Percentiles rank a stretch among this genome's conserved stretches.
Evolutionary conservation across 805 yeast species (phyloP).

Genomic region (Candida sanyiensis): DNA sequence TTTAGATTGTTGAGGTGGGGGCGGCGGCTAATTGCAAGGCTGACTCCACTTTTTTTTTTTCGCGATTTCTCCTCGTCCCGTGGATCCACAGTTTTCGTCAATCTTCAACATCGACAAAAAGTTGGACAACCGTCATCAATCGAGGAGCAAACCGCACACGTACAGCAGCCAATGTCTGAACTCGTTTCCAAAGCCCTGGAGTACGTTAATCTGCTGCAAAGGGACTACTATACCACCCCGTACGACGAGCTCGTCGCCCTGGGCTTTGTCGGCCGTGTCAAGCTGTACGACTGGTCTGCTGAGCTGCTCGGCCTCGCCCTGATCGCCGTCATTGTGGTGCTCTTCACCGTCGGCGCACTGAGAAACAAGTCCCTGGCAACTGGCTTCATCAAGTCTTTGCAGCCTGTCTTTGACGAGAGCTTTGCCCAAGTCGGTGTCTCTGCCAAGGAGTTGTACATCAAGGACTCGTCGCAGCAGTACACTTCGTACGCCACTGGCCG

Average conservation of each 20-base stretch:
- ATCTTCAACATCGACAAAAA: no score
- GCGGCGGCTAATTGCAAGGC: no score
- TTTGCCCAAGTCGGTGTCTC: constrained; percentile 74
- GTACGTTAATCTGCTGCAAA: constrained; percentile 8
- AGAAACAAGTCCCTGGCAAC: constrained; percentile 54
- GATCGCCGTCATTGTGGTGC: constrained; percentile 41
- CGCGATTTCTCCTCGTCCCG: no score
- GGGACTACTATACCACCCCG: constrained; percentile 27
- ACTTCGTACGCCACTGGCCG: constrained; percentile 86
- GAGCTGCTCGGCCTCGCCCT: constrained; percentile 55
- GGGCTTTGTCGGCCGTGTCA: constrained; percentile 54
- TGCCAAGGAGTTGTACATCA: constrained; percentile 39
- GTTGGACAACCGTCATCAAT: background rate
- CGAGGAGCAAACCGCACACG: background rate
- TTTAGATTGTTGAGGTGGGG: no score
- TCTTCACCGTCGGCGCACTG: constrained; percentile 54
- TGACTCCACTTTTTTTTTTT: no score
- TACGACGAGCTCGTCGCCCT: constrained; percentile 52
- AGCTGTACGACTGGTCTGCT: constrained; percentile 66
- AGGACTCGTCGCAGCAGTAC: constrained; percentile 54
- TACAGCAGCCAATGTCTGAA: background rate
- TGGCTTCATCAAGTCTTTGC: constrained; percentile 43
- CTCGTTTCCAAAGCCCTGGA: constrained; percentile 1
- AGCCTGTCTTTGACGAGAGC: constrained; percentile 52
- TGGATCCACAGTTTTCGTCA: no score